phyloP scores from a whole-genome alignment of 345 rosid species.

The Linum tenue region DNA sequence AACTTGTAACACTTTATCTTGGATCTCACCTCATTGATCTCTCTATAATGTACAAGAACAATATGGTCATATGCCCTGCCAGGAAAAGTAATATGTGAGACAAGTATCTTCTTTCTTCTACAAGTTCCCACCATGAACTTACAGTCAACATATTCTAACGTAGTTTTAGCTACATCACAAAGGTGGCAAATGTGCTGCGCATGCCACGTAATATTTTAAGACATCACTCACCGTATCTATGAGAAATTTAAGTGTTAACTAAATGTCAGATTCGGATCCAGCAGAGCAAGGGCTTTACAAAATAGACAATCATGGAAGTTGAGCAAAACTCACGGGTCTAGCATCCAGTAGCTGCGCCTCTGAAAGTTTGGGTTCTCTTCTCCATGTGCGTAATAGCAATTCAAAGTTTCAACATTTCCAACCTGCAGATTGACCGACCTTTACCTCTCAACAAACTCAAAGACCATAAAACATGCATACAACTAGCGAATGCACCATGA shows the following conservation, averaged over 20 bases:
- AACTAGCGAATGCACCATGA: not conserved
- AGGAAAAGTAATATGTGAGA: conserved; percentile 16
- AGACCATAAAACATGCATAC: not conserved
- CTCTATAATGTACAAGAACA: conserved; percentile 94
- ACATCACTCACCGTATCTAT: not conserved
- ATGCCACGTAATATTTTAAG: not conserved
- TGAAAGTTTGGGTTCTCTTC: conserved; percentile 66
- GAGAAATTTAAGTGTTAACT: not conserved
- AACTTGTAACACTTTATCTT: not conserved
- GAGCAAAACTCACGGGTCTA: conserved; percentile 66
- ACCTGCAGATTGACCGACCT: conserved; percentile 37
- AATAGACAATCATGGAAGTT: not conserved
- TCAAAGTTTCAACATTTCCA: conserved; percentile 74
- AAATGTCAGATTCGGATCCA: not conserved
- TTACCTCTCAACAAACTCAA: not conserved
- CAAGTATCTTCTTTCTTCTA: not conserved
- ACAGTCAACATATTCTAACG: not conserved
- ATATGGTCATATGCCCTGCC: conserved; percentile 74
- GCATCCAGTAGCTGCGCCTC: conserved; percentile 97
- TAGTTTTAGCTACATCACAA: not conserved
- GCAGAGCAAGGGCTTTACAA: not conserved
- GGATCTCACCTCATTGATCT: conserved; percentile 47
- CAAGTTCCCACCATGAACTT: too few relatives aligned
- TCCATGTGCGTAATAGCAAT: conserved; percentile 96
- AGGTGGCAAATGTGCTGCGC: not conserved